A percentile compares a stretch with the other conserved stretches of the same genome.
These are phyloP conservation scores for Gentiana straminea DNA, from an alignment of 257 asterid species.

Conservation along the genomic window DNA sequence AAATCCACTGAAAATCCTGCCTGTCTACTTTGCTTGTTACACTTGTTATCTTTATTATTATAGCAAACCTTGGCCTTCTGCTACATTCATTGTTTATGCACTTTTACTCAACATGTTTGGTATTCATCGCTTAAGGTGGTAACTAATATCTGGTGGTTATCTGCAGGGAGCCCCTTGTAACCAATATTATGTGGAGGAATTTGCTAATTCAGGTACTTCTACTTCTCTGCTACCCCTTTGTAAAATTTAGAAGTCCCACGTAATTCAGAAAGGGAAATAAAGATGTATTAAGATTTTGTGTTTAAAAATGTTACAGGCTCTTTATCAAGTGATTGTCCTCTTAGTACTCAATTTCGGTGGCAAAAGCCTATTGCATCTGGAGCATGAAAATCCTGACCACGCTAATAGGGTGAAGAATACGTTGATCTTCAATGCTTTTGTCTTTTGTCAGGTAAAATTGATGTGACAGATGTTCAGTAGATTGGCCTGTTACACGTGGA, in stretches of 20 bases:
- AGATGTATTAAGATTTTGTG: slow-evolving; percentile 3
- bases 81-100: no score
- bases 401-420: slow-evolving; percentile 74
- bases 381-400: slow-evolving; percentile 29
- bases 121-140: not conserved
- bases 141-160: slow-evolving; percentile 13
- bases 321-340: slow-evolving; percentile 83
- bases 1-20: no score
- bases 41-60: no score
- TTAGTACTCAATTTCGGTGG: slow-evolving; percentile 80
- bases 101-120: no score
- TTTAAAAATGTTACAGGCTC: slow-evolving; percentile 43
- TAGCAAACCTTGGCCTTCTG: no score
- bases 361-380: slow-evolving; percentile 40
- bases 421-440: slow-evolving; percentile 80
- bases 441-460: slow-evolving; percentile 65
- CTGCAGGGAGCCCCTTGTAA: slow-evolving; percentile 85
- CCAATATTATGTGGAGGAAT: slow-evolving; percentile 99
- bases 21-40: no score
- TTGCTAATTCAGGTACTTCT: slow-evolving; percentile 66
- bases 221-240: not conserved
- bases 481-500: no score
- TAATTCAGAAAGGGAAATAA: not conserved
- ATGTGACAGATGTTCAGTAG: no score
- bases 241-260: not conserved